phyloP scores from a whole-genome alignment of 805 yeast species.

The Brettanomyces custersianus region DNA sequence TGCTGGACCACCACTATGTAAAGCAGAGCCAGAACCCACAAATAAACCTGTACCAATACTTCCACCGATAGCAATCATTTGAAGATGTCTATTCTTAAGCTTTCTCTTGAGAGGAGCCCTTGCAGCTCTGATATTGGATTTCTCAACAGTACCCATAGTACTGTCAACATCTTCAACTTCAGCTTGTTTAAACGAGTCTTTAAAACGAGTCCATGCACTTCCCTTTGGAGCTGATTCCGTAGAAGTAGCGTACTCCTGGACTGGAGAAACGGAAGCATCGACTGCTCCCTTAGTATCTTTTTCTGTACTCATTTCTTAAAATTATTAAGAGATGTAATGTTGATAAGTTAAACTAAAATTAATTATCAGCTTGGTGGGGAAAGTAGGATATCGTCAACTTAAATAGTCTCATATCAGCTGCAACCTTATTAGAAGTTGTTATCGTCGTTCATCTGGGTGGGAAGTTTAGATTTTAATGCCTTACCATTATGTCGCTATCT shows the following conservation, averaged over 20 bases:
- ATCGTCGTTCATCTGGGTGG: too few relatives aligned
- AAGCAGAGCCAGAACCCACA: conserved; percentile 57
- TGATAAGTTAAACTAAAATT: too few relatives aligned
- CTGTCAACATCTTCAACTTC: conserved; percentile 28
- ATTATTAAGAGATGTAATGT: too few relatives aligned
- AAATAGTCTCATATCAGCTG: too few relatives aligned
- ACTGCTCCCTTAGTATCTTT: background rate
- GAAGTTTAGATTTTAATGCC: too few relatives aligned
- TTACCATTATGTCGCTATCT: too few relatives aligned
- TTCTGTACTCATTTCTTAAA: background rate
- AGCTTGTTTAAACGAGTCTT: conserved; percentile 17
- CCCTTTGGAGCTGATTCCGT: background rate
- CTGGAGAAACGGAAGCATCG: conserved; percentile 3
- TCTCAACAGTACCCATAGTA: conserved; percentile 31
- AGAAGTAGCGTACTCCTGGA: background rate
- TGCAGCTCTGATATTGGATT: conserved; percentile 34
- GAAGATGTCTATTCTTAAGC: conserved; percentile 54
- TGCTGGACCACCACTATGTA: conserved; percentile 60
- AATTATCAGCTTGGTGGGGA: too few relatives aligned
- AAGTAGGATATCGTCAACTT: too few relatives aligned
- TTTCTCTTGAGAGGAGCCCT: conserved; percentile 38
- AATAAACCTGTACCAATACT: conserved; percentile 75
- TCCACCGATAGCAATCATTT: conserved; percentile 77
- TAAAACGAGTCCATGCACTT: conserved; percentile 8
- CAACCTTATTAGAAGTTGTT: too few relatives aligned